These are phyloP conservation scores for Mycena venus DNA, from an alignment of 768 basidiomycete species.

Conservation along the genomic window DNA sequence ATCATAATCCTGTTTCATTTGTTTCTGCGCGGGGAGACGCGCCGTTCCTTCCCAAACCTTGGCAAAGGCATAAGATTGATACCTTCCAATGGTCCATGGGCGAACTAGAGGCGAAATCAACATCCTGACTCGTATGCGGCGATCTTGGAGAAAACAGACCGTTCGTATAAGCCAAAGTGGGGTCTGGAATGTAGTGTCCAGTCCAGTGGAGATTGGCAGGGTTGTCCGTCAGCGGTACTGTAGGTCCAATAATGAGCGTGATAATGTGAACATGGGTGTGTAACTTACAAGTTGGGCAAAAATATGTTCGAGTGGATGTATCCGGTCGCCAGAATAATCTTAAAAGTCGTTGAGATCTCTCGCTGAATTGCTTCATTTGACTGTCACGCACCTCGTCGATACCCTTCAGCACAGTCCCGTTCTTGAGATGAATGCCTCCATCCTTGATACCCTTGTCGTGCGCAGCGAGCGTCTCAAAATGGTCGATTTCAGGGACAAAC, in stretches of 20 bases:
- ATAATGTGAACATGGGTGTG: not conserved
- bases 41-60: conserved; percentile 45
- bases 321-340: conserved; percentile 47
- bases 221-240: conserved; percentile 31
- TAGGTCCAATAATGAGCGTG: not conserved
- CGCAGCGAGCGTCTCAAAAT: conserved; percentile 36
- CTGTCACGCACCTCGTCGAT: conserved; percentile 41
- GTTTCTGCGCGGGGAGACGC: conserved; percentile 34
- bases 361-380: not conserved
- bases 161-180: conserved; percentile 45
- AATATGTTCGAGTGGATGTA: conserved; percentile 47
- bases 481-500: conserved; percentile 44
- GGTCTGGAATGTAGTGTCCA: conserved; percentile 50
- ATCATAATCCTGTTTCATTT: conserved; percentile 36
- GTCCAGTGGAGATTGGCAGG: conserved; percentile 40
- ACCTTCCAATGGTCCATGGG: conserved; percentile 38
- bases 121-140: not conserved
- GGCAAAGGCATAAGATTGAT: conserved; percentile 41
- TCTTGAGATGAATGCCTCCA: conserved; percentile 41
- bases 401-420: conserved; percentile 45
- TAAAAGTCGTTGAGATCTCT: not conserved
- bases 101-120: conserved; percentile 27
- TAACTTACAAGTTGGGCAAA: conserved; percentile 33
- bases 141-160: not conserved
- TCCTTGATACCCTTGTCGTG: conserved; percentile 38